A percentile compares a stretch with the other conserved stretches of the same genome.
Evolutionary conservation across 768 basidiomycete species (phyloP).

Genomic region (Phlebiopsis gigantea): DNA sequence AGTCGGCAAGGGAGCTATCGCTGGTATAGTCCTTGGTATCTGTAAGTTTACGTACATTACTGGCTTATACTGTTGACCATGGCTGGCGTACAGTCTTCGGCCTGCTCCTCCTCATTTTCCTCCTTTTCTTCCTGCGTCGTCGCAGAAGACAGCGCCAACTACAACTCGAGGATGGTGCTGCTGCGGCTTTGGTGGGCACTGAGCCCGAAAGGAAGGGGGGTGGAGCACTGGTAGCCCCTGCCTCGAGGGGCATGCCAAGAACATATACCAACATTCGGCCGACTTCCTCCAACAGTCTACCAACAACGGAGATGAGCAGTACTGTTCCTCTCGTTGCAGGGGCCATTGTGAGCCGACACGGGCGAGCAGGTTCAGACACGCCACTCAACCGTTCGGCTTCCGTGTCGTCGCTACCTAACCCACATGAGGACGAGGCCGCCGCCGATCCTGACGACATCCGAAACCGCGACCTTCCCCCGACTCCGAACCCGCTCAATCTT

Average conservation of each 20-base stretch:
- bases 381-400: constrained; percentile 1
- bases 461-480: constrained; percentile 3
- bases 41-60: constrained; percentile 16
- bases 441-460: background rate
- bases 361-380: background rate
- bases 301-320: background rate
- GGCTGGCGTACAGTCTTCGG: background rate
- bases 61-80: too few species aligned
- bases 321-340: background rate
- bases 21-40: constrained; percentile 24
- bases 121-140: constrained; percentile 11
- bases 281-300: background rate
- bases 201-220: background rate
- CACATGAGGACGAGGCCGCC: constrained; percentile 3
- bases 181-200: background rate
- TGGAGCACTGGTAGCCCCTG: background rate
- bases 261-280: background rate
- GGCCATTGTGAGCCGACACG: background rate
- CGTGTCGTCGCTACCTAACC: constrained; percentile 14
- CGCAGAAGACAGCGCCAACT: background rate
- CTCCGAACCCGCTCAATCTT: background rate
- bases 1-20: constrained; percentile 7
- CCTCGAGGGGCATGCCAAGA: background rate
- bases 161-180: background rate
- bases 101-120: constrained; percentile 10